These are phyloP conservation scores for Sclerotinia trifoliorum DNA, from an alignment of 2,329 filamentous ascomycete species.

Conservation along the genomic window DNA sequence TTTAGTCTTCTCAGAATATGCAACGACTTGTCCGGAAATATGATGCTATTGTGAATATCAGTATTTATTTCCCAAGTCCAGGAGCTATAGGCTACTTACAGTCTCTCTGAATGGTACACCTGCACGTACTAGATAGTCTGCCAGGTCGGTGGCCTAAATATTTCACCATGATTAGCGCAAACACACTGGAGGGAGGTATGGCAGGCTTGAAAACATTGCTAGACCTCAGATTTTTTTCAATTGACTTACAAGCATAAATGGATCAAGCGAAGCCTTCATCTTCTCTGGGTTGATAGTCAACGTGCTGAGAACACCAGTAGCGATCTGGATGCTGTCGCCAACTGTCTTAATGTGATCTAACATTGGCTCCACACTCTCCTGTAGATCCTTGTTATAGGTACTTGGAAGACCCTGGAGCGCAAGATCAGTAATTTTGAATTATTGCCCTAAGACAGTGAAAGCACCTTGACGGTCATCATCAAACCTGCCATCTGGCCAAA, in stretches of 20 bases:
- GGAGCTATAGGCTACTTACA: background rate
- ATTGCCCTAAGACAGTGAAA: background rate
- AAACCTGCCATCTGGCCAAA: constrained; percentile 82
- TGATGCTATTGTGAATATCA: constrained; percentile 51
- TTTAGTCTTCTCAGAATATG: constrained; percentile 64
- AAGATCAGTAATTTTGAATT: background rate
- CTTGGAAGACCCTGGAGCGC: constrained; percentile 60
- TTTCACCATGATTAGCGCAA: constrained; percentile 6
- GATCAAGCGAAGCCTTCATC: constrained; percentile 76
- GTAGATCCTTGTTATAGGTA: constrained; percentile 42
- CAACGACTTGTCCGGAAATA: constrained; percentile 70
- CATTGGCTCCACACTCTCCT: constrained; percentile 83
- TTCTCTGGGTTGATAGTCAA: constrained; percentile 67
- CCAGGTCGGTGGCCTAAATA: constrained; percentile 52
- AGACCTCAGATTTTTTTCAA: background rate
- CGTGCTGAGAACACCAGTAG: constrained; percentile 75
- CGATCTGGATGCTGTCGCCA: constrained; percentile 77
- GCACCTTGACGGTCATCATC: constrained; percentile 59
- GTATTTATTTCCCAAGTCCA: background rate
- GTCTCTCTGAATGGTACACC: constrained; percentile 77
- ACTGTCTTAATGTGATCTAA: constrained; percentile 82
- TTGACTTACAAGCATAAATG: constrained; percentile 64
- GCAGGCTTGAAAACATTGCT: constrained; percentile 10
- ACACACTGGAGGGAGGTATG: background rate
- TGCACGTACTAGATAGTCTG: constrained; percentile 62